Percentiles rank a stretch among this genome's conserved stretches.
Conservation (phyloP, 352 stramenopile genomes). For the Globisporangium acanthophoron region DNA sequence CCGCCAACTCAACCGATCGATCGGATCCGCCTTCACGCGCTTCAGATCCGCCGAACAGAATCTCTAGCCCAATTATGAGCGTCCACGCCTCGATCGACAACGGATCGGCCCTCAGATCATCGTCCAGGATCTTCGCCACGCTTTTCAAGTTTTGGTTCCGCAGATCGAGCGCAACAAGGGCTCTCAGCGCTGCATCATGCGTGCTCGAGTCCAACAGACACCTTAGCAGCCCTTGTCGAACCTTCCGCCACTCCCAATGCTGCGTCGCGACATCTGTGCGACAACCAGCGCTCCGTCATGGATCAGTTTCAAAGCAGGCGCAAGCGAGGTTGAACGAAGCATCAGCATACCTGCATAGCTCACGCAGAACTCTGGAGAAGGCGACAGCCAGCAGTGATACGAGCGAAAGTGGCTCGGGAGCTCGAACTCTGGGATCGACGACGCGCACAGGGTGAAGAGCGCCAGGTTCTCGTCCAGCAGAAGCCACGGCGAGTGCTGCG, state of each 20-base stretch:
- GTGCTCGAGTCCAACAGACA: constrained; percentile 26
- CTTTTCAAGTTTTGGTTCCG: constrained; percentile 33
- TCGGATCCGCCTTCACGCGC: neutral
- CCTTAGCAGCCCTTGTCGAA: constrained; percentile 28
- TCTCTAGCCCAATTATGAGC: constrained; percentile 42
- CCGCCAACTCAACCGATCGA: constrained; percentile 19
- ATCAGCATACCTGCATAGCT: constrained; percentile 32
- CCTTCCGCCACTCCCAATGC: constrained; percentile 43
- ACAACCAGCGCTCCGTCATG: neutral
- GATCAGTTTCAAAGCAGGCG: neutral
- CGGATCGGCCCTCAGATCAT: constrained; percentile 26
- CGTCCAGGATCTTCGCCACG: constrained; percentile 29
- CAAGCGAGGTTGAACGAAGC: too few species aligned
- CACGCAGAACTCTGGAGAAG: constrained; percentile 37
- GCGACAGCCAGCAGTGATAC: constrained; percentile 22
- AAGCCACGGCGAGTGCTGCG: constrained; percentile 25
- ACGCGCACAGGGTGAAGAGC: constrained; percentile 32
- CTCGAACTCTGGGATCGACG: constrained; percentile 22
- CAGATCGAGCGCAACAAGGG: constrained; percentile 36
- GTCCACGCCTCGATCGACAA: constrained; percentile 39
- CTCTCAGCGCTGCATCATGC: constrained; percentile 26
- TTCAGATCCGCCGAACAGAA: constrained; percentile 36
- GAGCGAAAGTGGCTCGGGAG: constrained; percentile 28
- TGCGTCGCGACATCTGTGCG: constrained; percentile 26
- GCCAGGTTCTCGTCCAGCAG: constrained; percentile 25